Conservation (phyloP, 2,329 filamentous ascomycete genomes). For the Chaetomium olivaceum region DNA sequence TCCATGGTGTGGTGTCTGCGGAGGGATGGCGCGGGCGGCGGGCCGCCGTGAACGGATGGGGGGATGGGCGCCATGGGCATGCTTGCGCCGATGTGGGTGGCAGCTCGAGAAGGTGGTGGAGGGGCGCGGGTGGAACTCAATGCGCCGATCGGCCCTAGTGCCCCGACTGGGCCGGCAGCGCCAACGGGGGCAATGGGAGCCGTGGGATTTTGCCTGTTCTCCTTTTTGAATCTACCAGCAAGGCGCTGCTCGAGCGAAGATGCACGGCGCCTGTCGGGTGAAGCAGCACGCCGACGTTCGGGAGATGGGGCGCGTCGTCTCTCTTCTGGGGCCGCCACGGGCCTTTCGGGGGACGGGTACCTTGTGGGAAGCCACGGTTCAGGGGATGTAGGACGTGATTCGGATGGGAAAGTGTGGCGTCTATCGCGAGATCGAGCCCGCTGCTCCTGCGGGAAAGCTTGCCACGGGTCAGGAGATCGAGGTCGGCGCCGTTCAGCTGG, state of each 20-base stretch:
- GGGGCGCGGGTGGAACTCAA: constrained; percentile 22
- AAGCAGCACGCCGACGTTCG: constrained; percentile 23
- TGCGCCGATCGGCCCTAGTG: constrained; percentile 23
- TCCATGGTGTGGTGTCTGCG: constrained; percentile 47
- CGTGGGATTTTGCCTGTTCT: constrained; percentile 41
- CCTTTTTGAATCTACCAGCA: constrained; percentile 52
- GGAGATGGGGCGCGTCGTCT: constrained; percentile 24
- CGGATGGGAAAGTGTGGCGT: constrained; percentile 21
- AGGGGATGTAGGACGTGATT: constrained; percentile 26
- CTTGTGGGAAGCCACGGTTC: constrained; percentile 27
- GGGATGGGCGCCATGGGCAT: constrained; percentile 41
- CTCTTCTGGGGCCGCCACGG: constrained; percentile 15
- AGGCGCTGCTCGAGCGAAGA: constrained; percentile 52
- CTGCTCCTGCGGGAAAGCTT: constrained; percentile 16
- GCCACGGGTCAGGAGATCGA: constrained; percentile 25
- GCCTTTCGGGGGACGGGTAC: constrained; percentile 25
- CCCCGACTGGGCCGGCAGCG: constrained; percentile 19
- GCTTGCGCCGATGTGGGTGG: constrained; percentile 31
- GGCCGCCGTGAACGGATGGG: constrained; percentile 33
- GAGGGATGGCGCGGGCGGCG: constrained; percentile 33
- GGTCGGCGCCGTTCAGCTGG: constrained; percentile 20
- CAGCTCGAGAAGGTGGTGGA: constrained; percentile 27
- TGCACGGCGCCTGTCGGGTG: constrained; percentile 34
- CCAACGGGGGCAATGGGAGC: constrained; percentile 20
- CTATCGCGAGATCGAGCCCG: constrained; percentile 26